Evolutionary conservation across 768 basidiomycete species (phyloP).

Genomic region (Flagelloscypha sp.): DNA sequence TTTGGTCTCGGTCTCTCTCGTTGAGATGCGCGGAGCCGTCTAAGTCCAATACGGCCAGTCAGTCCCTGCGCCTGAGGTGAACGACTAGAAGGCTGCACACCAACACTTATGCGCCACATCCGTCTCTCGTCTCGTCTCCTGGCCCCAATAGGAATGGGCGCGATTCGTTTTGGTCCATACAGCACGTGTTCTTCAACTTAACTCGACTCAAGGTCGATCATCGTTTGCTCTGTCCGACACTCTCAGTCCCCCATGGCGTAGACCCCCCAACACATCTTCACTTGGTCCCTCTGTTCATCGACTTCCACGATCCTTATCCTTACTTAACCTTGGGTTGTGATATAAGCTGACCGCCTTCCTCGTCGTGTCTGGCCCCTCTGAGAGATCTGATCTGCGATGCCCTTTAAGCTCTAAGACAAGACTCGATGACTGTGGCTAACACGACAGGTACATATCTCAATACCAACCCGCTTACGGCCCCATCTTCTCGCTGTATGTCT

Average conservation of each 20-base stretch:
- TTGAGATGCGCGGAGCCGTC: constrained; percentile 8
- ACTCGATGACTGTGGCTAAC: too few relatives aligned
- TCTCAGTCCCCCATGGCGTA: constrained; percentile 23
- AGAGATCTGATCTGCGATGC: too few relatives aligned
- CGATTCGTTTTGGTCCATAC: constrained; percentile 3
- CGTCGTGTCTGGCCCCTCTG: too few relatives aligned
- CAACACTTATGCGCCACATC: too few relatives aligned
- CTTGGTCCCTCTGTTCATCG: constrained; percentile 31
- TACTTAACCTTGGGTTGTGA: too few relatives aligned
- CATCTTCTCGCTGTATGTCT: constrained; percentile 26
- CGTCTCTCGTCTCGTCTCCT: constrained; percentile 1
- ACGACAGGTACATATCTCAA: too few relatives aligned
- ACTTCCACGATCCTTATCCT: constrained; percentile 19
- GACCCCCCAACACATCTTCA: constrained; percentile 24
- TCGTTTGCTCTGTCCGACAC: constrained; percentile 22
- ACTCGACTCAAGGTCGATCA: constrained; percentile 16
- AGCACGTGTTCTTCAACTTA: constrained; percentile 12
- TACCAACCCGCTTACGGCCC: constrained; percentile 29
- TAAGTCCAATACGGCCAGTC: constrained; percentile 14
- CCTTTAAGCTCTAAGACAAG: too few relatives aligned
- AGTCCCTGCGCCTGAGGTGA: constrained; percentile 13
- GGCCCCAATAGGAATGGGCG: constrained; percentile 1
- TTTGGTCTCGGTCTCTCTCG: neutral
- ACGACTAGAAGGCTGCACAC: neutral
- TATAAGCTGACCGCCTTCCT: too few relatives aligned